A percentile compares a stretch with the other conserved stretches of the same genome.
Evolutionary conservation across 176 grass and related monocot species (phyloP).

Genomic region (Zizania latifolia): DNA sequence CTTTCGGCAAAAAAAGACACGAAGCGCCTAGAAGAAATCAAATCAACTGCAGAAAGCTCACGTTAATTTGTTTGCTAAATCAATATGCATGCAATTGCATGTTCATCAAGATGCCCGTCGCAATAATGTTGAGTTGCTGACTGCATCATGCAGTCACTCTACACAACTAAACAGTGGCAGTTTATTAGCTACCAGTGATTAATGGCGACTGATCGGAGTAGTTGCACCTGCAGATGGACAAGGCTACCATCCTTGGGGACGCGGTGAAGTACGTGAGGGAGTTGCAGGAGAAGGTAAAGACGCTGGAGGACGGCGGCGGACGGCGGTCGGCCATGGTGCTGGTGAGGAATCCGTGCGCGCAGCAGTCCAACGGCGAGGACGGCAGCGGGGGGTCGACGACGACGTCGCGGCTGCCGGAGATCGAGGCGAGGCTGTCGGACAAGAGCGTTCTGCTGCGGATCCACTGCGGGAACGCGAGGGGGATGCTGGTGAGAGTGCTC

Average conservation of each 20-base stretch:
- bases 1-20: background rate
- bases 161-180: background rate
- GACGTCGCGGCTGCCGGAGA: conserved; percentile 40
- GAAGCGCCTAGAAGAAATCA: background rate
- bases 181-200: no score
- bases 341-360: conserved; percentile 33
- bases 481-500: conserved; percentile 55
- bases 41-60: background rate
- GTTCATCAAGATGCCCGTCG: no score
- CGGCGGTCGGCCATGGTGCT: conserved; percentile 31
- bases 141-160: background rate
- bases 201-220: background rate
- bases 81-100: no score
- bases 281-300: conserved; percentile 58
- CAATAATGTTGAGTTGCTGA: background rate
- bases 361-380: background rate
- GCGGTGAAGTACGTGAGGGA: conserved; percentile 71
- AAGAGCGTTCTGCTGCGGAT: conserved; percentile 63
- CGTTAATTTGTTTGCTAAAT: no score
- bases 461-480: conserved; percentile 44
- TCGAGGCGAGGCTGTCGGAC: conserved; percentile 50
- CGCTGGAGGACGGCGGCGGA: conserved; percentile 33
- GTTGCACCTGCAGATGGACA: conserved; percentile 50
- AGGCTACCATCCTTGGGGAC: conserved; percentile 75
- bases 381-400: background rate